Evolutionary conservation across 2,329 filamentous ascomycete species (phyloP).

Genomic region (Microcyclospora tardicrescens): DNA sequence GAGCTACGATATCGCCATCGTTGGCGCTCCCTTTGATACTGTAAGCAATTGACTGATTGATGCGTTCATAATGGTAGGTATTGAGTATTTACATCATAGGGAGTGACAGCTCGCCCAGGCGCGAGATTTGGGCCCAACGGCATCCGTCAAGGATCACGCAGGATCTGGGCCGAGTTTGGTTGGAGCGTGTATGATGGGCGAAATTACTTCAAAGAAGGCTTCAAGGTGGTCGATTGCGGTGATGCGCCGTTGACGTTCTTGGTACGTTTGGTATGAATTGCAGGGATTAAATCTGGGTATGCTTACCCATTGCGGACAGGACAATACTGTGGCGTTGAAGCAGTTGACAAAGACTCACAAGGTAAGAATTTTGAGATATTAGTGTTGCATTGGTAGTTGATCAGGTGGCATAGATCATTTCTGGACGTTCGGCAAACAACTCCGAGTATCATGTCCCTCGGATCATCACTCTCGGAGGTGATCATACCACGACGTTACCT

Average conservation of each 20-base stretch:
- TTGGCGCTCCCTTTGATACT: conserved; percentile 39
- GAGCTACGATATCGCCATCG: conserved; percentile 35
- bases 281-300: too few relatives aligned
- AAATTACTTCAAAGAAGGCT: conserved; percentile 29
- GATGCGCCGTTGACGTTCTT: conserved; percentile 36
- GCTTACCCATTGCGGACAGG: conserved; percentile 15
- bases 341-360: conserved; percentile 41
- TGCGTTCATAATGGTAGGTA: not conserved
- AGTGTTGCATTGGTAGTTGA: not conserved
- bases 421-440: conserved; percentile 31
- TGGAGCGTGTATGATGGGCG: conserved; percentile 36
- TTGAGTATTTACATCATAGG: conserved; percentile 15
- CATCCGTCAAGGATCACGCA: conserved; percentile 37
- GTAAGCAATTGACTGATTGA: conserved; percentile 14
- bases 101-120: conserved; percentile 40
- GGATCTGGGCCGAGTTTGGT: conserved; percentile 29
- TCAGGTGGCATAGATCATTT: conserved; percentile 28
- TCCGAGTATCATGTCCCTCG: conserved; percentile 34
- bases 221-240: conserved; percentile 42
- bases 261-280: conserved; percentile 2
- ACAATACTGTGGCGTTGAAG: conserved; percentile 42
- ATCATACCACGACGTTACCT: conserved; percentile 44
- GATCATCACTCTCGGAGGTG: conserved; percentile 42
- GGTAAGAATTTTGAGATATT: conserved; percentile 17
- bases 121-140: conserved; percentile 41